These are phyloP conservation scores for Protea cynaroides DNA, from an alignment of 164 flowering plant species.

Conservation along the genomic window DNA sequence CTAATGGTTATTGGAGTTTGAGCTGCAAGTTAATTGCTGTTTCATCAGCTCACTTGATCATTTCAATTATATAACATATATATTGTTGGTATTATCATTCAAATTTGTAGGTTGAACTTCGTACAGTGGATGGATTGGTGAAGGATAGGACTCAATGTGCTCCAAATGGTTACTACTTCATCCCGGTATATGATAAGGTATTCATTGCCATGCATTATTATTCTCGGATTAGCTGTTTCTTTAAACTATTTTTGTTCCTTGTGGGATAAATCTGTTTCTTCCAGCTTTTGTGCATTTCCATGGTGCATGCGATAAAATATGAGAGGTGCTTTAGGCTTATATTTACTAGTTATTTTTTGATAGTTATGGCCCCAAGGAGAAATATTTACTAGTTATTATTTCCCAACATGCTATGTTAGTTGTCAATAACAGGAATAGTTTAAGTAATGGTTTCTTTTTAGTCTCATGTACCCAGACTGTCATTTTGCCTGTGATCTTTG, in stretches of 20 bases:
- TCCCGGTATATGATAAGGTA: constrained; percentile 99
- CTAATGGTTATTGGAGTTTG: no score
- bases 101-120: constrained; percentile 77
- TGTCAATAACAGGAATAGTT: no score
- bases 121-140: constrained; percentile 82
- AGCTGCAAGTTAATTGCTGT: no score
- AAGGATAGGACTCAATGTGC: constrained; percentile 97
- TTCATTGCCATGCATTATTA: neutral
- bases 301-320: neutral
- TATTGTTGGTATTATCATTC: neutral
- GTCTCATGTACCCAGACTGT: no score
- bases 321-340: no score
- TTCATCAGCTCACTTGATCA: no score
- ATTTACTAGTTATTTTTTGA: no score
- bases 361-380: no score
- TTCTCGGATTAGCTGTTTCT: neutral
- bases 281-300: neutral
- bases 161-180: constrained; percentile 98
- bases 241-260: neutral
- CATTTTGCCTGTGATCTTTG: no score
- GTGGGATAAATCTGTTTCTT: neutral
- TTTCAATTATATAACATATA: neutral
- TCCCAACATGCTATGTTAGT: no score
- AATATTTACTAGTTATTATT: no score
- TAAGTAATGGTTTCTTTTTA: no score